Conservation (phyloP, 768 basidiomycete genomes). For the Termitomyces eurrhizus region DNA sequence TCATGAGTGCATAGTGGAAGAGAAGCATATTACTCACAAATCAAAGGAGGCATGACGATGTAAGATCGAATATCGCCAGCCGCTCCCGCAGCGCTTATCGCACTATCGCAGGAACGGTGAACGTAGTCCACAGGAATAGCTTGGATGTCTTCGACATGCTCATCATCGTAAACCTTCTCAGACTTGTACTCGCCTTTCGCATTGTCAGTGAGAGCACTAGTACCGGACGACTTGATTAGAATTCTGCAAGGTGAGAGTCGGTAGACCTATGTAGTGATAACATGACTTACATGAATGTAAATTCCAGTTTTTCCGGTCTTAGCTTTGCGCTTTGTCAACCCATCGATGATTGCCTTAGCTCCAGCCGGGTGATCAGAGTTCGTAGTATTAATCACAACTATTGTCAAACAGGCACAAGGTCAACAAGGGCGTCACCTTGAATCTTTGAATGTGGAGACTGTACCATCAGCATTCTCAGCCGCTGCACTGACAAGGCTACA, state of each 20-base stretch:
- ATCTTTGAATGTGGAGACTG: not conserved
- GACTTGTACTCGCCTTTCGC: conserved; percentile 11
- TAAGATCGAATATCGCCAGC: conserved; percentile 14
- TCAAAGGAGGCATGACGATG: conserved; percentile 15
- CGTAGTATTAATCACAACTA: conserved; percentile 13
- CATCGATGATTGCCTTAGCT: conserved; percentile 11
- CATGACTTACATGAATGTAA: conserved; percentile 12
- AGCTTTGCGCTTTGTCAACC: conserved; percentile 12
- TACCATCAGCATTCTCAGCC: conserved; percentile 16
- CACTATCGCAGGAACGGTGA: conserved; percentile 12
- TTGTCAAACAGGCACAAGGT: not conserved
- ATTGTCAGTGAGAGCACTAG: conserved; percentile 12
- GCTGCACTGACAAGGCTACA: conserved; percentile 6
- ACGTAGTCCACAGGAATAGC: conserved; percentile 15
- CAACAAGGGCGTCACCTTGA: not conserved
- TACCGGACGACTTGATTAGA: conserved; percentile 10
- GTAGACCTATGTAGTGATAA: not conserved
- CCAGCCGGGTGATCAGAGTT: conserved; percentile 16
- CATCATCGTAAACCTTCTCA: conserved; percentile 15
- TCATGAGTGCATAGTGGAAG: not conserved
- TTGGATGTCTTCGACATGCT: conserved; percentile 15
- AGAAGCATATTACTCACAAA: conserved; percentile 4
- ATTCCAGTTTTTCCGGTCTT: conserved; percentile 11
- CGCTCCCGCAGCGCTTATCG: conserved; percentile 12
- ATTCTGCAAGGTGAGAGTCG: not conserved